These are phyloP conservation scores for Chaetomiaceae sp. DNA, from an alignment of 2,329 filamentous ascomycete genomes.

Conservation along the genomic window DNA sequence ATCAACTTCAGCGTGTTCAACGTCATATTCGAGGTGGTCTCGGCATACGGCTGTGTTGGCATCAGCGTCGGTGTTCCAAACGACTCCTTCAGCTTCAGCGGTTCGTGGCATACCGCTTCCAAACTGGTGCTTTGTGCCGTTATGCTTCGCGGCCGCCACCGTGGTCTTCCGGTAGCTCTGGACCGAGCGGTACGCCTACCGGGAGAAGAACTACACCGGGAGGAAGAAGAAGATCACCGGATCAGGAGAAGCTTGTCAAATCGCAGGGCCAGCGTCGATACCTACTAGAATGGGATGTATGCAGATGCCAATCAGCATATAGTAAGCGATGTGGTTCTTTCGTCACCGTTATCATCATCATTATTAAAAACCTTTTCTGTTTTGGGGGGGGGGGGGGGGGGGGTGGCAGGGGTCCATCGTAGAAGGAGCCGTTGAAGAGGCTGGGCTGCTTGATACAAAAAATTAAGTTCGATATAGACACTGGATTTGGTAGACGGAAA, in stretches of 20 bases:
- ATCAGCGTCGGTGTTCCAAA: slow-evolving; percentile 51
- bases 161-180: slow-evolving; percentile 51
- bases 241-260: slow-evolving; percentile 37
- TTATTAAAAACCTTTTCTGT: too few relatives aligned
- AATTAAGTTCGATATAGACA: too few relatives aligned
- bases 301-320: too few relatives aligned
- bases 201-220: slow-evolving; percentile 34
- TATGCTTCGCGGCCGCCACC: slow-evolving; percentile 52
- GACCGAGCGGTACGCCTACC: slow-evolving; percentile 47
- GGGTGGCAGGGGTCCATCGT: too few relatives aligned
- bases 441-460: too few relatives aligned
- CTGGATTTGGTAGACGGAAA: too few relatives aligned
- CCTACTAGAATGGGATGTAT: too few relatives aligned
- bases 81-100: slow-evolving; percentile 50
- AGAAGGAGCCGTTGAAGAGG: too few relatives aligned
- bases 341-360: too few relatives aligned
- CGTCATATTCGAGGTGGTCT: slow-evolving; percentile 52
- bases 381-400: too few relatives aligned
- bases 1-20: slow-evolving; percentile 54
- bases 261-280: slow-evolving; percentile 27
- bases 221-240: slow-evolving; percentile 40
- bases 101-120: slow-evolving; percentile 49
- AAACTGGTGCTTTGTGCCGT: slow-evolving; percentile 56
- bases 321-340: neutral
- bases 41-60: slow-evolving; percentile 56